phyloP scores from a whole-genome alignment of 768 basidiomycete genomes.

The Mycena haematopus region DNA sequence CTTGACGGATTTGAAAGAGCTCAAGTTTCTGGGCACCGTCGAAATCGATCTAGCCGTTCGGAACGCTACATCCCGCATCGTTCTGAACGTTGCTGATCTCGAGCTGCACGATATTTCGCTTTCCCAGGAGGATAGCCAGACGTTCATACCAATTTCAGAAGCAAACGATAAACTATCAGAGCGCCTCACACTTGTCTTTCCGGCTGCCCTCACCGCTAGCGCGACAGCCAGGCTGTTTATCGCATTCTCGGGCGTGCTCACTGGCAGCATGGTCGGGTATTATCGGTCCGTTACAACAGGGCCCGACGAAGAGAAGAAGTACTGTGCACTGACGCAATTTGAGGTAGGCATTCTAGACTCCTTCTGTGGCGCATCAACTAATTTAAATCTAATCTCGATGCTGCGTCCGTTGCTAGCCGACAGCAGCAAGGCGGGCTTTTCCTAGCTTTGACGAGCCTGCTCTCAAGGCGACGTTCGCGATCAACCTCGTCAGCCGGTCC shows the following conservation, averaged over 20 bases:
- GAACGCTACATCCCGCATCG: slow-evolving; percentile 8
- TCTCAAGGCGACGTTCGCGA: slow-evolving; percentile 68
- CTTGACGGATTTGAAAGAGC: slow-evolving; percentile 64
- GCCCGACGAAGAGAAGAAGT: slow-evolving; percentile 21
- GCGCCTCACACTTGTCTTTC: slow-evolving; percentile 17
- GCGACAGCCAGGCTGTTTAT: slow-evolving; percentile 10
- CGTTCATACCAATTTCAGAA: slow-evolving; percentile 9
- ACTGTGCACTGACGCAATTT: slow-evolving; percentile 26
- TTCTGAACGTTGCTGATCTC: slow-evolving; percentile 18
- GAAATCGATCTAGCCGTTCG: slow-evolving; percentile 39
- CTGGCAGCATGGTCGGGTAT: slow-evolving; percentile 23
- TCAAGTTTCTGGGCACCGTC: slow-evolving; percentile 63
- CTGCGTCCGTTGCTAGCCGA: slow-evolving; percentile 18
- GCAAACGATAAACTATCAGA: slow-evolving; percentile 19
- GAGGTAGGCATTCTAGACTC: slow-evolving; percentile 15
- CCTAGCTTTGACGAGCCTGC: slow-evolving; percentile 80
- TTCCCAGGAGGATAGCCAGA: slow-evolving; percentile 10
- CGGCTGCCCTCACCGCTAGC: background rate
- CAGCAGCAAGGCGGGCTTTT: slow-evolving; percentile 25
- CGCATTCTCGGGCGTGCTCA: slow-evolving; percentile 15
- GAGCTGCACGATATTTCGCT: slow-evolving; percentile 11
- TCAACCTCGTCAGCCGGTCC: slow-evolving; percentile 63
- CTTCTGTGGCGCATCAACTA: slow-evolving; percentile 17
- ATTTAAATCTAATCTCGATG: slow-evolving; percentile 16
- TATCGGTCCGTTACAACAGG: slow-evolving; percentile 24